Base-by-base conservation (phyloP, 148 eudicot genomes). In the Persicaria tinctoria region DNA sequence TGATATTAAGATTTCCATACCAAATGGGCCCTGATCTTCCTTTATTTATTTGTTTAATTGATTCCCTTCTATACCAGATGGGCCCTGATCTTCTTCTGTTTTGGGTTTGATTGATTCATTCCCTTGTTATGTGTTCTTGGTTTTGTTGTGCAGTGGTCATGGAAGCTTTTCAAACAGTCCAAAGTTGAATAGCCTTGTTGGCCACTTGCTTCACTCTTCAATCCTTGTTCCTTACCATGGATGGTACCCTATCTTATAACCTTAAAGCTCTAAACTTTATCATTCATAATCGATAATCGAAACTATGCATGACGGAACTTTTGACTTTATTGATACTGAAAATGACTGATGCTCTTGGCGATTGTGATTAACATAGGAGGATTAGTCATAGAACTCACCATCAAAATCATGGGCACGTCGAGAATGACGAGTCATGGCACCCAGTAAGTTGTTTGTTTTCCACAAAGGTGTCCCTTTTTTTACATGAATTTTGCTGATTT, bases 201-300 rank as follows among this genome's bases (percentile, higher is more conserved):
- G 96, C 8, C 92, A 90, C 72, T 48, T 90, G 76, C 89, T 90
- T 76, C 96, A 90, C 79, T 88, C 96, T 74, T 86, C 90, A 59
- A 90, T 90, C 80, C 96, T 90, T 72, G 96, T 90, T 55, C 96
- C 96, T 51, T 90, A 90, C 64, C 92, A 90, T 88, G 96, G 96
- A 79, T 90, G 96, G 96, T 90, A 84, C 59, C 81, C 78, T 68
- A 1, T 46, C 41, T 23, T 49, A 59, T 78, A 16, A 48, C 10
- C 59, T 83, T 75, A n/a, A 38, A 23, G 5, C 41, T 23, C 3
- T 23, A 12, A 27, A 20, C 59, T 14, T 54, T 2, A 16, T 59
- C 8, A 1, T 23, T 59, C 41, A 6, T 59, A 59, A 10, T 6
- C 23, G 66, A 17, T 18, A 60, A 23, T 10, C 27, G 44, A 60